Evolutionary conservation across 345 rosid species (phyloP).

Genomic region (Salix purpurea): DNA sequence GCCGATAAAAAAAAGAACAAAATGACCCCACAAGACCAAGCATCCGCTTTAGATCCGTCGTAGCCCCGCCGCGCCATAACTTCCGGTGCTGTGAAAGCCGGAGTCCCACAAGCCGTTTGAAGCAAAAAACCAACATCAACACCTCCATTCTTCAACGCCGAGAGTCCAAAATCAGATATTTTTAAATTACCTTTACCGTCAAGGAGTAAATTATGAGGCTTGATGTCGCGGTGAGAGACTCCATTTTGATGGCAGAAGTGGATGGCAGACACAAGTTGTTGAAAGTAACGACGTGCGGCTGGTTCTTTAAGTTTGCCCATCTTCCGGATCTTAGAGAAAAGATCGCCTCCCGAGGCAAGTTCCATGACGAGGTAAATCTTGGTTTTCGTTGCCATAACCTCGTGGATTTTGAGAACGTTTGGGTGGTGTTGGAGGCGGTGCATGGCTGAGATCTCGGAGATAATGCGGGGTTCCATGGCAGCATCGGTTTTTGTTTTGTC

Average conservation of each 20-base stretch:
- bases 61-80: slow-evolving; percentile 43
- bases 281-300: slow-evolving; percentile 59
- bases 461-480: slow-evolving; percentile 54
- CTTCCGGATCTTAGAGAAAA: slow-evolving; percentile 42
- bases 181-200: slow-evolving; percentile 62
- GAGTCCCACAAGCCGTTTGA: slow-evolving; percentile 69
- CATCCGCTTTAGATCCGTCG: slow-evolving; percentile 66
- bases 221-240: slow-evolving; percentile 79
- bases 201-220: slow-evolving; percentile 79
- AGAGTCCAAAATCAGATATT: slow-evolving; percentile 74
- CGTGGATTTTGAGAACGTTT: slow-evolving; percentile 65
- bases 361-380: slow-evolving; percentile 83
- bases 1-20: slow-evolving; percentile 58
- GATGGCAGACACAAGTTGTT: slow-evolving; percentile 75
- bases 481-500: slow-evolving; percentile 48
- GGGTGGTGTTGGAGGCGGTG: slow-evolving; percentile 73
- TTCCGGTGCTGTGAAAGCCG: slow-evolving; percentile 63
- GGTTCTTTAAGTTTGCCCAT: slow-evolving; percentile 48
- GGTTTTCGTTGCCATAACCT: slow-evolving; percentile 79
- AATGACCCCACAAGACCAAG: slow-evolving; percentile 91
- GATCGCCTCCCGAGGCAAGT: slow-evolving; percentile 72
- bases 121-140: slow-evolving; percentile 17
- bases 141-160: slow-evolving; percentile 43
- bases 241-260: slow-evolving; percentile 77
- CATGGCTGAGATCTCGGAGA: slow-evolving; percentile 83